phyloP scores from a whole-genome alignment of 2,329 filamentous ascomycete species.

The Hymenoscyphus fructigenus region DNA sequence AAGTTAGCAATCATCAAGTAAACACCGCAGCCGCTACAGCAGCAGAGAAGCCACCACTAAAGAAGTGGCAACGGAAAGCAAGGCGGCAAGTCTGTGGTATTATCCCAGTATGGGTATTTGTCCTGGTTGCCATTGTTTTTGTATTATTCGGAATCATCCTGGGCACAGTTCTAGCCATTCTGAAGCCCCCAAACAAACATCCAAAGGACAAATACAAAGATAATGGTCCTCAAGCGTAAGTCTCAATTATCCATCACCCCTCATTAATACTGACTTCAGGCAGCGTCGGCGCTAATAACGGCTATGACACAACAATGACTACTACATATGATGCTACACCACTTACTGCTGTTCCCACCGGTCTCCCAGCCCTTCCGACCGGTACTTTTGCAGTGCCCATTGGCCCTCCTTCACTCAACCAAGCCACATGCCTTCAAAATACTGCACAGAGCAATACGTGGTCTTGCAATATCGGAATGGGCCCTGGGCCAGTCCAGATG shows the following conservation, averaged over 20 bases:
- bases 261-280: not conserved
- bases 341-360: conserved; percentile 49
- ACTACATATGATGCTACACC: conserved; percentile 51
- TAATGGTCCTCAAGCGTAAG: conserved; percentile 21
- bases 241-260: conserved; percentile 4
- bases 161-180: conserved; percentile 40
- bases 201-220: not conserved
- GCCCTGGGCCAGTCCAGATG: conserved; percentile 25
- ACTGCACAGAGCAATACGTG: conserved; percentile 57
- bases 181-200: conserved; percentile 25
- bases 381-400: conserved; percentile 57
- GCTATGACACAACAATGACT: conserved; percentile 30
- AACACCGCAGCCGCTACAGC: conserved; percentile 48
- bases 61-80: conserved; percentile 53
- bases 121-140: conserved; percentile 51
- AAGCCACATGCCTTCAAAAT: conserved; percentile 58
- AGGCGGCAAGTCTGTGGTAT: conserved; percentile 57
- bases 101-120: conserved; percentile 62
- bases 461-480: conserved; percentile 55
- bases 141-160: conserved; percentile 59
- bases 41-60: conserved; percentile 49
- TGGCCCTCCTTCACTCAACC: conserved; percentile 48
- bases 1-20: conserved; percentile 52
- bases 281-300: not conserved
- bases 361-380: conserved; percentile 51